Evolutionary conservation across 83 land plant species (phyloP), one percentile per base, ranked within the genome.

Genomic region (Thuja plicata): DNA sequence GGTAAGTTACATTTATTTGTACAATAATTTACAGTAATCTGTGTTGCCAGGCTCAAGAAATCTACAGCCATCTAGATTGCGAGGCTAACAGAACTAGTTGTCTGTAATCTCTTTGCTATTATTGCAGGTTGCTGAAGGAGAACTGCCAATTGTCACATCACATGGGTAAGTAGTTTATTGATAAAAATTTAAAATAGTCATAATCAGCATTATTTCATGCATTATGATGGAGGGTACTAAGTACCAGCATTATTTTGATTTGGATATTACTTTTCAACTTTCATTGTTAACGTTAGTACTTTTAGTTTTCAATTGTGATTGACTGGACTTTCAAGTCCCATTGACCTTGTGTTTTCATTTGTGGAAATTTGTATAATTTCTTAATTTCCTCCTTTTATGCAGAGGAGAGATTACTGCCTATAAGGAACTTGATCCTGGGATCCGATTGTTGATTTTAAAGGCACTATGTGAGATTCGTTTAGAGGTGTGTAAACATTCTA

Each of bases 391-490:
- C 35, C 38, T 57, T 57, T 52, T 85, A 32, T 92, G 89, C 90
- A 96, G 97, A 74, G 88, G 89, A 89, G 97, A 95, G 93, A 91
- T 91, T 77, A 45, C 87, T 6, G 66, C 27, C 37, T 96, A 96
- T 87, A 91, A 91, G 87, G 91, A 91, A 82, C 90, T 96, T 89
- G 91, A 93, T 91, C 95, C 97, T 41, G 84, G 87, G 60, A 87
- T 24, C 46, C 95, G 96, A 46, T 80, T 96, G 84, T 37, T 93
- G 66, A 91, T 96, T 54, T 89, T 96, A 38, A 96, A 94, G 89
- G 97, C 95, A 35, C 93, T 96, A 32, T 96, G 97, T 93, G 97
- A 96, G 92, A 74, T 95, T 76, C 93, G 97, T 91, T 88, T 90
- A 74, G 94, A 94, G 60, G 97, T 96, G 93, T 85, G 27, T 2